Conservation (phyloP, 495 filamentous ascomycete genomes). For the Acidiella bohemica region DNA sequence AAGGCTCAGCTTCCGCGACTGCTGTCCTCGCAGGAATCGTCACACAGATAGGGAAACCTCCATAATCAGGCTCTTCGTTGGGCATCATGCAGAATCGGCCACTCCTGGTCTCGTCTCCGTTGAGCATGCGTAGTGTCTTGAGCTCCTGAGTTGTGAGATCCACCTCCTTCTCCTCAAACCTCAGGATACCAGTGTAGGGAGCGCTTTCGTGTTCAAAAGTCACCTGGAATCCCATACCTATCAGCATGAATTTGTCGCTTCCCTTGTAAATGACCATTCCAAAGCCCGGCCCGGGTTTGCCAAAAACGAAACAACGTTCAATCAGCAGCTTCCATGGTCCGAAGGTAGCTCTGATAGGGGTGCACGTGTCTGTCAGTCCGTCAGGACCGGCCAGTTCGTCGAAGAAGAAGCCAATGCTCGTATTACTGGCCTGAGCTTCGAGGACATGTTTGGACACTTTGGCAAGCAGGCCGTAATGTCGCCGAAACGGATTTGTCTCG, state of each 20-base stretch:
- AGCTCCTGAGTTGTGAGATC: constrained; percentile 26
- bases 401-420: constrained; percentile 37
- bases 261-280: constrained; percentile 37
- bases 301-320: constrained; percentile 37
- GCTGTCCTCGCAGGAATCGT: constrained; percentile 37
- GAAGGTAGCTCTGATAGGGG: constrained; percentile 21
- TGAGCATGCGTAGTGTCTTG: constrained; percentile 29
- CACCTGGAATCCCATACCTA: constrained; percentile 38
- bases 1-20: constrained; percentile 37
- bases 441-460: constrained; percentile 30
- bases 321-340: constrained; percentile 26
- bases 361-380: constrained; percentile 21
- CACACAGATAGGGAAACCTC: constrained; percentile 37
- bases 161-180: constrained; percentile 32
- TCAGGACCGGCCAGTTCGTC: constrained; percentile 26
- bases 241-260: constrained; percentile 31
- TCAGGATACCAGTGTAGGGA: constrained; percentile 35
- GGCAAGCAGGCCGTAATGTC: constrained; percentile 31
- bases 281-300: constrained; percentile 29
- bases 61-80: constrained; percentile 38
- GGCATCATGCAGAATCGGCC: constrained; percentile 37
- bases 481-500: constrained; percentile 27
- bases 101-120: constrained; percentile 40
- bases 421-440: constrained; percentile 29
- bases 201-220: constrained; percentile 23